Conservation (phyloP, 768 basidiomycete genomes). For the Suillus hirtellus region DNA sequence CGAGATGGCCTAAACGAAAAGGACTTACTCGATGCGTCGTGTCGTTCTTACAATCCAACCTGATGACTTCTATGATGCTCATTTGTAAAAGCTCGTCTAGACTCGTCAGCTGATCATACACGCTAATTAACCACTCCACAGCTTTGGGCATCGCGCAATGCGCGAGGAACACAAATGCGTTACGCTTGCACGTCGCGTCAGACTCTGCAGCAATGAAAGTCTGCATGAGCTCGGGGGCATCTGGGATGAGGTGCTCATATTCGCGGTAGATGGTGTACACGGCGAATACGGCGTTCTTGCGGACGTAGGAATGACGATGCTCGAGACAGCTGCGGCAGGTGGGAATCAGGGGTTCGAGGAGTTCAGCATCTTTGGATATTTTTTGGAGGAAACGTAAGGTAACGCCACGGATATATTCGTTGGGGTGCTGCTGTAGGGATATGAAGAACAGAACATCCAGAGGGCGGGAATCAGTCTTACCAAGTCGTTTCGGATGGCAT, state of each 20-base stretch:
- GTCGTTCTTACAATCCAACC: slow-evolving; percentile 52
- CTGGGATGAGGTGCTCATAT: not conserved
- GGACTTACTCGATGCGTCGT: slow-evolving; percentile 65
- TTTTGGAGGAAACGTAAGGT: slow-evolving; percentile 29
- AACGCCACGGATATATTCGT: not conserved
- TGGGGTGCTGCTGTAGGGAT: not conserved
- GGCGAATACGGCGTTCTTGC: not conserved
- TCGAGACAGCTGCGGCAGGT: not conserved
- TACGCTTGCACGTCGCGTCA: not conserved
- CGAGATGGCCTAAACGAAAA: not conserved
- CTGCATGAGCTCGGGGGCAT: slow-evolving; percentile 1
- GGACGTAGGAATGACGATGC: not conserved
- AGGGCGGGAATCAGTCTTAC: not conserved
- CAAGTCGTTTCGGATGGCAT: slow-evolving; percentile 39
- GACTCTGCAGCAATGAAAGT: not conserved
- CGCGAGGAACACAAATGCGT: not conserved
- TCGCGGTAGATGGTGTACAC: not conserved
- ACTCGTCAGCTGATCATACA: slow-evolving; percentile 78
- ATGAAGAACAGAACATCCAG: not conserved
- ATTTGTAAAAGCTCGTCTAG: slow-evolving; percentile 95
- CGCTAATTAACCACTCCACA: slow-evolving; percentile 84
- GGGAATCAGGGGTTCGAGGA: slow-evolving; percentile 70
- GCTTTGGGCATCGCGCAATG: slow-evolving; percentile 82
- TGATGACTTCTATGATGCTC: slow-evolving; percentile 91
- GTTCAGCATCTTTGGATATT: not conserved